Conservation (phyloP, 345 rosid species). For the Microthlaspi erraticum region DNA sequence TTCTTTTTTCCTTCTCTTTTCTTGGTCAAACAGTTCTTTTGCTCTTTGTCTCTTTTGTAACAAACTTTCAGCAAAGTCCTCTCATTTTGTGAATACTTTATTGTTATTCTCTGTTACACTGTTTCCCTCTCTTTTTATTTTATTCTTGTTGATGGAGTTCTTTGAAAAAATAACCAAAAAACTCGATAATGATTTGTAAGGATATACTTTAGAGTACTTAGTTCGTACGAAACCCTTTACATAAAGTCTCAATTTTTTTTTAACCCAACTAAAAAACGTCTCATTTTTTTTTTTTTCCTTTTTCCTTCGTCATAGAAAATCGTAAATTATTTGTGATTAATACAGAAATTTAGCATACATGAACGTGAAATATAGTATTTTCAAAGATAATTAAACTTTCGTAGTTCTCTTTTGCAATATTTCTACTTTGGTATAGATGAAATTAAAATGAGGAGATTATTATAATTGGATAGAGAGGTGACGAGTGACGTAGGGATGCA, state of each 20-base stretch:
- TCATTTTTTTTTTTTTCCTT: not conserved
- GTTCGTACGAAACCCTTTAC: conserved; percentile 19
- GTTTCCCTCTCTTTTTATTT: conserved; percentile 8
- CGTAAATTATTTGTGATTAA: too few relatives aligned
- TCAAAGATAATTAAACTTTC: not conserved
- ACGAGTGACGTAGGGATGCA: conserved; percentile 42
- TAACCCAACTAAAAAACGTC: not conserved
- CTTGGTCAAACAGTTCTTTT: not conserved
- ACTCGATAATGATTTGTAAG: not conserved
- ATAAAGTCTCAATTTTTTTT: not conserved
- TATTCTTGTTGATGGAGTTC: conserved; percentile 7
- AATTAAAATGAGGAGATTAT: conserved; percentile 4
- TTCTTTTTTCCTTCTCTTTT: too few relatives aligned
- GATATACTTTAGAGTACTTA: conserved; percentile 25
- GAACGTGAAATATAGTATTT: not conserved
- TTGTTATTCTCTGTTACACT: conserved; percentile 1
- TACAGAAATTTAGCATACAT: not conserved
- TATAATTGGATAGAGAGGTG: conserved; percentile 32
- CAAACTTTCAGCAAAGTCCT: conserved; percentile 41
- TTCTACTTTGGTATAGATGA: not conserved
- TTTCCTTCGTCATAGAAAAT: not conserved
- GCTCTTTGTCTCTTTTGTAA: conserved; percentile 39
- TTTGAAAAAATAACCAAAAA: not conserved
- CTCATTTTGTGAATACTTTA: conserved; percentile 41
- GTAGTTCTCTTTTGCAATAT: conserved; percentile 3